Evolutionary conservation across 768 basidiomycete genomes (phyloP), one percentile per base, ranked within the genome.

Genomic region (Trametes villosa): DNA sequence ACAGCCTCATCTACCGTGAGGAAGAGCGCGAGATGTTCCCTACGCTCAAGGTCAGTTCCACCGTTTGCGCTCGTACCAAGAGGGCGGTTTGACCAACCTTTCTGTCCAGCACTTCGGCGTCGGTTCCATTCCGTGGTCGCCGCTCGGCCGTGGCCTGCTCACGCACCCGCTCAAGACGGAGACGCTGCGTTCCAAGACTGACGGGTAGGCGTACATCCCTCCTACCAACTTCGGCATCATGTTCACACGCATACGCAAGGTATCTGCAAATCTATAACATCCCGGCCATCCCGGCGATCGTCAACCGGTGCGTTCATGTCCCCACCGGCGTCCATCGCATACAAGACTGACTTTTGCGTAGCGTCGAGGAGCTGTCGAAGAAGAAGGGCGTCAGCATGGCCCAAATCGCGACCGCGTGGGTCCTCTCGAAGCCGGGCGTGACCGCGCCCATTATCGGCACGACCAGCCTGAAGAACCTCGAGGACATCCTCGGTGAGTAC

Each of bases 1-100:
- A 86, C 67, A 80, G 69, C 58, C 75, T 84, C 6, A 45, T 83
- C 36, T 86, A 86, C 66, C 79, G 85, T 42, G 86, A 87, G 68
- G 86, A 87, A 68, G 86, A 84, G 66, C 77, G 78, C 18, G 82
- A 83, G 66, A 82, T 83, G 81, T 79, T 84, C 62, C 85, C 86
- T 0, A 75, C 75, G 4, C 71, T 80, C 42, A 72, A 76, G 65
- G 73, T n/a, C n/a, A n/a, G n/a, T n/a, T n/a, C n/a, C n/a, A n/a
- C n/a, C n/a, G n/a, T n/a, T n/a, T n/a, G n/a, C n/a, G n/a, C n/a
- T n/a, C n/a, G n/a, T n/a, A n/a, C n/a, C n/a, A n/a, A n/a, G n/a
- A n/a, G n/a, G n/a, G n/a, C n/a, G n/a, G n/a, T n/a, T n/a, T n/a
- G n/a, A n/a, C n/a, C n/a, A n/a, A n/a, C n/a, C n/a, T n/a, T n/a